Conservation (phyloP, 2,329 filamentous ascomycete genomes). For the Diaporthe helianthi region DNA sequence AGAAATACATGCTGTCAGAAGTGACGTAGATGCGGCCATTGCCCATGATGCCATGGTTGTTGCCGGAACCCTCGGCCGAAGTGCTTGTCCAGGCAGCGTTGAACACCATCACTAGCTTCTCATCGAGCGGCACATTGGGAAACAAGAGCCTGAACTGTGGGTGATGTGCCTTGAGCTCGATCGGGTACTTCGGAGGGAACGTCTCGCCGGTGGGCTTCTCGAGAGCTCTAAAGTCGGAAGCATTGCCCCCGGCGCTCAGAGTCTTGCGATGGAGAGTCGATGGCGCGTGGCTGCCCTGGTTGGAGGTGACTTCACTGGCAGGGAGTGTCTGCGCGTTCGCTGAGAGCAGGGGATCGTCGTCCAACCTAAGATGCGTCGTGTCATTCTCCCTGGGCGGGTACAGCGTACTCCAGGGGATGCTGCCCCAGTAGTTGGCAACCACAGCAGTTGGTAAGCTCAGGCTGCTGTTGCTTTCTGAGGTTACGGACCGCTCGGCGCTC, state of each 20-base stretch:
- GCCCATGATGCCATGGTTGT: slow-evolving; percentile 62
- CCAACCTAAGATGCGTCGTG: slow-evolving; percentile 37
- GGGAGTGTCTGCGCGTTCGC: slow-evolving; percentile 44
- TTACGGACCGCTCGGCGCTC: slow-evolving; percentile 76
- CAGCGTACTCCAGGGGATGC: slow-evolving; percentile 71
- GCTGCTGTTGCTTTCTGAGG: slow-evolving; percentile 61
- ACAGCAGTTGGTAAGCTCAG: slow-evolving; percentile 82
- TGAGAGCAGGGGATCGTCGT: slow-evolving; percentile 48
- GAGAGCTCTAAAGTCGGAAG: slow-evolving; percentile 36
- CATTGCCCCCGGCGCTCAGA: slow-evolving; percentile 42
- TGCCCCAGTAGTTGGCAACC: slow-evolving; percentile 94
- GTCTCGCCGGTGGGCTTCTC: slow-evolving; percentile 54
- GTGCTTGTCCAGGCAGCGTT: slow-evolving; percentile 81
- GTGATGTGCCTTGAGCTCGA: slow-evolving; percentile 83
- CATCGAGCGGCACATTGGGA: slow-evolving; percentile 76
- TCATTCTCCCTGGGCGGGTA: slow-evolving; percentile 41
- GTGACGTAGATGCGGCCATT: slow-evolving; percentile 87
- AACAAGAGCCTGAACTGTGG: slow-evolving; percentile 94
- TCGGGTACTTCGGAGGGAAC: slow-evolving; percentile 80
- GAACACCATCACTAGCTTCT: slow-evolving; percentile 91
- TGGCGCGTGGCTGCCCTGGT: slow-evolving; percentile 24
- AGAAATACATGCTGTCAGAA: slow-evolving; percentile 89
- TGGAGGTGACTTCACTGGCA: slow-evolving; percentile 39
- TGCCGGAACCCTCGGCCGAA: slow-evolving; percentile 50
- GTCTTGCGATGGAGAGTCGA: slow-evolving; percentile 35